Base-by-base conservation (phyloP, 768 basidiomycete species). In the Boletus barrowsii region DNA sequence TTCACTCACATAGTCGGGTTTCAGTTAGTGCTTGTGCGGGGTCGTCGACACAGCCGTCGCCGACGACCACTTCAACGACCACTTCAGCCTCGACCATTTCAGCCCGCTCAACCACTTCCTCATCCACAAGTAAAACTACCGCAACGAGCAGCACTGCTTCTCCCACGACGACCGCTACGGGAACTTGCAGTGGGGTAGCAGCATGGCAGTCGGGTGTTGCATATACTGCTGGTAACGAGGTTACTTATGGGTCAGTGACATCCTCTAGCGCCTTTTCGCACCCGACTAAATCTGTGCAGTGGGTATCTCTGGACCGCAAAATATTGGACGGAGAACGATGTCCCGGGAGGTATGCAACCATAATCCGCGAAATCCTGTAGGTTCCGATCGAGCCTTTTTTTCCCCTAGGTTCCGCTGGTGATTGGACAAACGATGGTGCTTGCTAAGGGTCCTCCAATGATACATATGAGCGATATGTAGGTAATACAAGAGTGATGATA, bases 281-380 rank as follows among this genome's bases (percentile, higher is more conserved):
- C 55, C 50, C 41, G 45, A 42, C 36, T 26, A 42, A 59, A 24
- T n/a, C 20, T 17, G 10, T 46, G 32, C 35, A 61, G 62, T 43
- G 59, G 53, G 9, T 18, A 75, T 55, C 65, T 75, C 41, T 79
- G 75, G 75, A 78, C 76, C 13, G 83, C 84, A 3, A 76, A 81
- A 51, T 86, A 81, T 79, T 85, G 86, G 83, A 79, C 82, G 17
- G 69, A 86, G 64, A 75, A 73, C 41, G 78, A 83, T 61, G 73
- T 64, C 40, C 84, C 84, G 10, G 67, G 73, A 56, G 71, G 75
- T 73, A 58, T 42, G 68, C 43, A 37, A 22, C 24, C 15, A 36
- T 10, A 11, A 42, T 32, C 35, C 29, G 53, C 17, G 17, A 17
- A 10, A 18, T 35, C n/a, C 24, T 40, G 29, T 13, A 4, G 3